Base-by-base conservation (phyloP, 192 early-diverging fungal genomes). In the Thamnidium elegans region DNA sequence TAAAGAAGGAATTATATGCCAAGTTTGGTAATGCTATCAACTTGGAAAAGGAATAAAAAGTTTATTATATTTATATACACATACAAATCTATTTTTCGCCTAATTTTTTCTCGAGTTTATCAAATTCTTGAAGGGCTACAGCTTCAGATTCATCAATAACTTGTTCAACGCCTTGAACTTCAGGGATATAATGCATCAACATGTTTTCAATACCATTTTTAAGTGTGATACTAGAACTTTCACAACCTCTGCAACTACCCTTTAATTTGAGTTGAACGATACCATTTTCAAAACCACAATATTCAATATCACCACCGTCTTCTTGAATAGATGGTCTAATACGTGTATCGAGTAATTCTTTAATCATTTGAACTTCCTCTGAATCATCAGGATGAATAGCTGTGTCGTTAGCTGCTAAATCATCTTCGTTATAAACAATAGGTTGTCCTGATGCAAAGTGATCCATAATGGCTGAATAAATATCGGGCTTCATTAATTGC, bases 131-230 rank as follows among this genome's bases (percentile, higher is more conserved):
- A 43, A 87, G 70, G 0, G 89, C 84, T 63, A 94, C 77, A 1
- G 71, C 69, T 26, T 99, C 97, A 21, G 87, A 75, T 55, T 90
- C 92, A 70, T 97, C 95, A 64, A 90, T 81, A 2, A 92, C 90
- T 68, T 97, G 93, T 65, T 95, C 93, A 0, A 94, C 90, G 6
- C 81, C 65, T 6, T 87, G 82, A 17, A 99, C 93, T 63, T 98
- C 97, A 0, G 96, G 95, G 62, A 99, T 87, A 62, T 98, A 99
- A 74, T 99, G 95, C 86, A 92, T 94, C 61, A 99, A 78, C 97
- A 99, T 99, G 55, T 94, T 97, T 74, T 99, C 97, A 50, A 99
- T 97, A 0, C 97, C 97, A 68, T 97, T 97, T 83, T 97, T 99
- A 26, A 99, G 81, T 0, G 96, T 99, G 8, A 98, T 86, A 0